These are phyloP conservation scores for Skeletonema grethae DNA, from an alignment of 108 stramenopile genomes.

Conservation along the genomic window DNA sequence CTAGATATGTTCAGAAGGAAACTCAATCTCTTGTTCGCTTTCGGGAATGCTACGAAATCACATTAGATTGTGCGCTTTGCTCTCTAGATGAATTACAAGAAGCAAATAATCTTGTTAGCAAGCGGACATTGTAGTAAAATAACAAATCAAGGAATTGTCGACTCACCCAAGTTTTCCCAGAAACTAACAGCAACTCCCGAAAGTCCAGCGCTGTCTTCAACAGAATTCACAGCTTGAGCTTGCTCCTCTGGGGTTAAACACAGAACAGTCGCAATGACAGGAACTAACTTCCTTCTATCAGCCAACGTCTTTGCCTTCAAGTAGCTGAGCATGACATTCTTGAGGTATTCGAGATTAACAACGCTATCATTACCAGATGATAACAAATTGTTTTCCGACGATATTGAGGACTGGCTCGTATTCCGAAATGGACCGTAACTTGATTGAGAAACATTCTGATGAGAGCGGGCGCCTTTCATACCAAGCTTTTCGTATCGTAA, in stretches of 20 bases:
- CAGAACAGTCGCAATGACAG: slow-evolving; percentile 82
- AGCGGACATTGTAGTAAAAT: not conserved
- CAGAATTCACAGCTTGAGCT: slow-evolving; percentile 51
- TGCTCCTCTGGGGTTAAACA: slow-evolving; percentile 82
- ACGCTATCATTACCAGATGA: slow-evolving; percentile 44
- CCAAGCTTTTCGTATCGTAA: slow-evolving; percentile 67
- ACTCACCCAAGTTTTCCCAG: slow-evolving; percentile 52
- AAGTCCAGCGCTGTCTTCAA: slow-evolving; percentile 61
- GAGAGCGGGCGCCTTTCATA: slow-evolving; percentile 32
- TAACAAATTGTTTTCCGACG: not conserved
- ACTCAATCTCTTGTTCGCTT: not conserved
- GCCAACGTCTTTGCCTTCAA: slow-evolving; percentile 68
- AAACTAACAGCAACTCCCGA: slow-evolving; percentile 54
- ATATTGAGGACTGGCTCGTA: slow-evolving; percentile 15
- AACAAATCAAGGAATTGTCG: not conserved
- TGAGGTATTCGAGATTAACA: slow-evolving; percentile 85
- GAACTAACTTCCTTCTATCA: slow-evolving; percentile 76
- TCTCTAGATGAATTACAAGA: slow-evolving; percentile 5
- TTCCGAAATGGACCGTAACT: slow-evolving; percentile 31
- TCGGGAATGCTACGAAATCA: not conserved
- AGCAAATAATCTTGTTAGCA: not conserved
- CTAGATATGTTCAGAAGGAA: too few relatives aligned
- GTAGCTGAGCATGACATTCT: slow-evolving; percentile 86
- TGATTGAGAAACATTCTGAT: slow-evolving; percentile 2
- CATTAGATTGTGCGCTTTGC: slow-evolving; percentile 43